phyloP scores from a whole-genome alignment of 148 eudicot genomes.

The Cornus controversa region DNA sequence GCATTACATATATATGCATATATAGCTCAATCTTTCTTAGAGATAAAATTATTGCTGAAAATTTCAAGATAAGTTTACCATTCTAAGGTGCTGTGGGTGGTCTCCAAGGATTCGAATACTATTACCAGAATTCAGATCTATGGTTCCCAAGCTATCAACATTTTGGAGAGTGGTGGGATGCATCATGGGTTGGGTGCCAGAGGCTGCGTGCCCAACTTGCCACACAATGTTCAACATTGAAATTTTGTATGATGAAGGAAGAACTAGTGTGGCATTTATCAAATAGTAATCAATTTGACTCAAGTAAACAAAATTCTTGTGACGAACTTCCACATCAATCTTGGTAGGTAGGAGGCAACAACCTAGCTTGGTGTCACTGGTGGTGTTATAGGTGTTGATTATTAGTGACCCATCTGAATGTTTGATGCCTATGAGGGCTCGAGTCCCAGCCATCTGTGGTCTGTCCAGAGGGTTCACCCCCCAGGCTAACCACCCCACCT shows the following conservation, averaged over 20 bases:
- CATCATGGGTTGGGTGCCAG: neutral
- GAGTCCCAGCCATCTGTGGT: slow-evolving; percentile 29
- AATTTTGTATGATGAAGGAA: neutral
- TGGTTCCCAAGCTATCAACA: slow-evolving; percentile 7
- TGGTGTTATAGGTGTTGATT: slow-evolving; percentile 12
- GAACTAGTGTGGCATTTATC: slow-evolving; percentile 14
- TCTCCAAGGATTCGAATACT: neutral
- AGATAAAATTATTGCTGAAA: no score
- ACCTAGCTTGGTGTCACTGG: slow-evolving; percentile 11
- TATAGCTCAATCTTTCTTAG: no score
- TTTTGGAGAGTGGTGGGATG: slow-evolving; percentile 10
- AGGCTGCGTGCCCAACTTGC: slow-evolving; percentile 14
- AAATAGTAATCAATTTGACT: neutral
- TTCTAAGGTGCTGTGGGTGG: neutral
- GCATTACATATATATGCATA: no score
- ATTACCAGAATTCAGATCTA: neutral
- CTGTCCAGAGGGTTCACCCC: slow-evolving; percentile 21
- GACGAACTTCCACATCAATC: slow-evolving; percentile 9
- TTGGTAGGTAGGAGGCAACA: slow-evolving; percentile 16
- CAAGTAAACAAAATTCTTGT: neutral
- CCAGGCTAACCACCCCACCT: slow-evolving; percentile 33
- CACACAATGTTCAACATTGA: slow-evolving; percentile 15
- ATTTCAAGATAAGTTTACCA: no score
- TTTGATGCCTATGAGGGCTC: slow-evolving; percentile 31
- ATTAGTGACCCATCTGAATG: neutral